A percentile compares a stretch with the other conserved stretches of the same genome.
phyloP scores from a whole-genome alignment of 2,329 filamentous ascomycete species.

The Blastomyces parvus region DNA sequence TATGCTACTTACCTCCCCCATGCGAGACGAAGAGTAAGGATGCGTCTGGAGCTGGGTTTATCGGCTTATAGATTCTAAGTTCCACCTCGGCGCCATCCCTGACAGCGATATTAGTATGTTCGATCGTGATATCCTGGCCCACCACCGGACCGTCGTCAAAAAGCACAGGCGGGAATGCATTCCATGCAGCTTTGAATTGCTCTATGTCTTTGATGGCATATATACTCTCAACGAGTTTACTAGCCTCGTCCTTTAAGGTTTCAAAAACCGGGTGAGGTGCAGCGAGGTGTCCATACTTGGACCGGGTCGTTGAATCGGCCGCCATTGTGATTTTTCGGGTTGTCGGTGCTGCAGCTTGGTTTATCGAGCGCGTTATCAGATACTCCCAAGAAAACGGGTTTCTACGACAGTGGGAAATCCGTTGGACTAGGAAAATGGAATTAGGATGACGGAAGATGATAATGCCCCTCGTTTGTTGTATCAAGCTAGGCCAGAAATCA shows the following conservation, averaged over 20 bases:
- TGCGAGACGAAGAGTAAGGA: slow-evolving; percentile 1
- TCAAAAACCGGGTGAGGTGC: background rate
- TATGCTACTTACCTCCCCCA: background rate
- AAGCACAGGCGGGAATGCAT: background rate
- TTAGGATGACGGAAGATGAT: background rate
- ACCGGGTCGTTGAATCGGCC: background rate
- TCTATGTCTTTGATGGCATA: slow-evolving; percentile 3
- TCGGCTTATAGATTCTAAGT: slow-evolving; percentile 7
- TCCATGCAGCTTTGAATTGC: slow-evolving; percentile 2
- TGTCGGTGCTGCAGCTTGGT: background rate
- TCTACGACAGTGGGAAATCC: background rate
- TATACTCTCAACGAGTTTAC: background rate
- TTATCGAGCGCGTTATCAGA: background rate
- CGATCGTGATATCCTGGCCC: slow-evolving; percentile 1
- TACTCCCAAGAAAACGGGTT: background rate
- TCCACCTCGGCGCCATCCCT: slow-evolving; percentile 1
- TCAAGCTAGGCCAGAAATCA: background rate
- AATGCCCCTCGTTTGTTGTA: background rate
- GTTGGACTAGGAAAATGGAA: background rate
- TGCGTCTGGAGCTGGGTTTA: background rate
- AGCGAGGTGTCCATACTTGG: slow-evolving; percentile 4
- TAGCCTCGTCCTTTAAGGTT: background rate
- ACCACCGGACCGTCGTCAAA: background rate
- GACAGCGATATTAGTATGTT: background rate
- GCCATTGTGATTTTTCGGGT: background rate